Conservation (phyloP, 179 eudicot genomes). For the Dionaea muscipula region DNA sequence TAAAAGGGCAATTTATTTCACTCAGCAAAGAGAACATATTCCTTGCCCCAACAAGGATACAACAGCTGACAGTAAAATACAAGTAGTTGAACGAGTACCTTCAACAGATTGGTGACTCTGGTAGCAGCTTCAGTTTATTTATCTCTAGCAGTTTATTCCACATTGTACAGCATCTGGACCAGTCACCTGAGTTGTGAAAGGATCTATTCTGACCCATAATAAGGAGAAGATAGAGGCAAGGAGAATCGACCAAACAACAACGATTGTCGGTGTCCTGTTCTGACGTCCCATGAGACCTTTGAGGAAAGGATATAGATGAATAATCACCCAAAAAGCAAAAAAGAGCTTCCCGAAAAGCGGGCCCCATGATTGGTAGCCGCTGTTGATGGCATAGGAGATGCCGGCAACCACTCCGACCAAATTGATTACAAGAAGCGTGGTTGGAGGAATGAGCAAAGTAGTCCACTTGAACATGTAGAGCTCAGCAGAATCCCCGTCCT, state of each 20-base stretch:
- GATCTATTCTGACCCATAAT: conserved; percentile 41
- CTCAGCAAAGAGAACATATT: no score
- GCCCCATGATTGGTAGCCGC: conserved; percentile 44
- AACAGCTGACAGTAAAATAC: background rate
- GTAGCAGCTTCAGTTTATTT: background rate
- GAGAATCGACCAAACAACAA: conserved; percentile 42
- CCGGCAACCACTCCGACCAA: conserved; percentile 37
- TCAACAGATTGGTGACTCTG: no score
- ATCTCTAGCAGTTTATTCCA: conserved; percentile 31
- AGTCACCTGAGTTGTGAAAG: conserved; percentile 32
- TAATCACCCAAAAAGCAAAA: conserved; percentile 42
- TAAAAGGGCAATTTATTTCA: no score
- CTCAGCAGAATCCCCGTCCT: conserved; percentile 38
- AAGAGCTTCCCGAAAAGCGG: conserved; percentile 41
- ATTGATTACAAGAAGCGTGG: conserved; percentile 33
- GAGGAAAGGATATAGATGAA: conserved; percentile 45
- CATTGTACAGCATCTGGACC: conserved; percentile 27
- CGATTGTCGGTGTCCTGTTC: conserved; percentile 39
- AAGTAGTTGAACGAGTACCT: background rate
- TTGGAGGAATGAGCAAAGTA: conserved; percentile 40
- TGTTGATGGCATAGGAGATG: conserved; percentile 36
- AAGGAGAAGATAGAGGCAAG: conserved; percentile 47
- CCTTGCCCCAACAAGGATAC: no score
- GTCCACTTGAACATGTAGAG: conserved; percentile 48
- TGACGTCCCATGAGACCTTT: conserved; percentile 48